Conservation (phyloP, 371 early-diverging fungal genomes). For the Umbelopsis sp. region DNA sequence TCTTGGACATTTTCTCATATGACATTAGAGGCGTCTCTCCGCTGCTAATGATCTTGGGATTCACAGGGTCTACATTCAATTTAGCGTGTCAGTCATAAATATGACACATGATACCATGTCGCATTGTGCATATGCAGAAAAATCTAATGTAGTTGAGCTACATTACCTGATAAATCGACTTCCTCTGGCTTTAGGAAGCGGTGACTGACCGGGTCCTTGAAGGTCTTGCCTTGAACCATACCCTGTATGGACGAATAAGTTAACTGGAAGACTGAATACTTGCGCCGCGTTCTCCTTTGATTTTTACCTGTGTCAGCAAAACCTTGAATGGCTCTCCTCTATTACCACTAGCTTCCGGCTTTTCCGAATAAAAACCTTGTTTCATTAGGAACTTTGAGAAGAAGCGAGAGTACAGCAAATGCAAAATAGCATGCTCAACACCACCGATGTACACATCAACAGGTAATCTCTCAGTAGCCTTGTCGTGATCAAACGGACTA, state of each 20-base stretch:
- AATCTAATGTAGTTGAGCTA: too few relatives aligned
- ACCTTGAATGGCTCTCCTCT: conserved; percentile 85
- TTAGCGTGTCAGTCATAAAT: background rate
- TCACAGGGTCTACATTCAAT: conserved; percentile 37
- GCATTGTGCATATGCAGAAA: too few relatives aligned
- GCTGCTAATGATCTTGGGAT: conserved; percentile 66
- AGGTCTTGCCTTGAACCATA: conserved; percentile 92
- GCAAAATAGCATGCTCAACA: conserved; percentile 93
- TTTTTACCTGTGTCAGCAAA: conserved; percentile 76
- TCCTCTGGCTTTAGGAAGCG: conserved; percentile 84
- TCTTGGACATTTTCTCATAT: conserved; percentile 96
- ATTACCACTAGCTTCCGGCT: conserved; percentile 43
- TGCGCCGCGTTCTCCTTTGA: background rate
- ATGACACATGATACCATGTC: background rate
- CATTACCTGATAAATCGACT: conserved; percentile 61
- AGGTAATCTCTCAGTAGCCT: conserved; percentile 71
- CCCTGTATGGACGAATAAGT: conserved; percentile 55
- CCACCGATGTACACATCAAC: conserved; percentile 96
- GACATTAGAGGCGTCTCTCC: conserved; percentile 64
- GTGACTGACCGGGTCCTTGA: conserved; percentile 75
- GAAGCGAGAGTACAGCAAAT: conserved; percentile 94
- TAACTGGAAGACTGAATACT: too few relatives aligned
- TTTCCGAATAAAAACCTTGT: conserved; percentile 46
- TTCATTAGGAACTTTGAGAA: conserved; percentile 79
- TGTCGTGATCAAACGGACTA: conserved; percentile 64